Base-by-base conservation (phyloP, 2,329 filamentous ascomycete species). In the Epichloe coenophiala region DNA sequence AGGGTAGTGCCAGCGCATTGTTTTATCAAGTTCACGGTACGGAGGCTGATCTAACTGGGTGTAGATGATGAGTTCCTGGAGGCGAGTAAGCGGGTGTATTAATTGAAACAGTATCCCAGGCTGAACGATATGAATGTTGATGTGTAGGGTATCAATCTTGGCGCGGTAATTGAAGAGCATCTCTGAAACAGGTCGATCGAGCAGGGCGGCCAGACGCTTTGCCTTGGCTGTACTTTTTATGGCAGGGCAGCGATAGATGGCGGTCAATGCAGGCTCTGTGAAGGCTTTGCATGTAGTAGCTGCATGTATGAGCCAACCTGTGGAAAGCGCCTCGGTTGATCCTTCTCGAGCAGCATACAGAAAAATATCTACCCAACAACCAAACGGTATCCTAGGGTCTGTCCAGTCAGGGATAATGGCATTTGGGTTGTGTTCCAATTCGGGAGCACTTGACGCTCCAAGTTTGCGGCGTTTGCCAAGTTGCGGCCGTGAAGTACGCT, bases 11-110 rank as follows among this genome's bases (percentile, higher is more conserved):
- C 86, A 94, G 54, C 78, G 80, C 23, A 83, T 65, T 46, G 70
- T 73, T 31, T 71, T 68, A 46, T 77, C 71, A 5, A 82, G 69
- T 37, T 71, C 64, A 40, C 84, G 72, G 61, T 82, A 88, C 0
- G 84, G 84, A 2, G 83, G 74, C 54, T 78, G 68, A 59, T 94
- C 86, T 46, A 77, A 71, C 11, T 75, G 76, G 57, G 90, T 85
- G 55, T 82, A 83, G 15, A 95, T 74, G 51, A 88, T 79, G 35
- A 96, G 66, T 46, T 83, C 76, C 48, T 76, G 75, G 15, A 95
- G 71, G 45, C 80, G 80, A 0, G 83, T 82, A 5, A 88, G 74
- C 44, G 77, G 72, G 40, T 73, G 71, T 19, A 94, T 69, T 47
- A 95, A 65, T 27, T 72, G 60, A 75, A 75, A 59, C 7, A 68